Evolutionary conservation across 352 stramenopile genomes (phyloP), one percentile per base, ranked within the genome.

Genomic region (Pythium utonaiense): DNA sequence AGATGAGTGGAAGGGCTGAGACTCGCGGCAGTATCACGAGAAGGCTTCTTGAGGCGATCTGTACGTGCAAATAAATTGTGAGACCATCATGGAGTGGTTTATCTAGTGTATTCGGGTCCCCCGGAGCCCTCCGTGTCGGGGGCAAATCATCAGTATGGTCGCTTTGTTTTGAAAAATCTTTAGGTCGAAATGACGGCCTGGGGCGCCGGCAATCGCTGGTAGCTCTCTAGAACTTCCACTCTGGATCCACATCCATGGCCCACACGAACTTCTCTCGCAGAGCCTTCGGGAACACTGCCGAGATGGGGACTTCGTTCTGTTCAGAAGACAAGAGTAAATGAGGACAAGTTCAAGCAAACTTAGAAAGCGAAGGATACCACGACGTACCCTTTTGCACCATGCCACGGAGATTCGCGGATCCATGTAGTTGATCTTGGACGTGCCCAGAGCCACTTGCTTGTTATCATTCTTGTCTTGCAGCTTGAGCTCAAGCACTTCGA

Each of bases 391-490:
- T 75, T 99, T 99, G 83, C 96, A 99, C 96, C 96, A 99, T 38
- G 98, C 98, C 47, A 99, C 97, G 19, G 95, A 98, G 70, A 99
- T 99, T 57, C 98, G 91, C 21, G 98, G 98, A 77, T 99, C 98
- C 97, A 99, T 99, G 75, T 99, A 99, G 71, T 99, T 99, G 73
- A 99, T 97, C 83, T 99, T 99, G 63, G 95, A 99, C 62, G 98
- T 99, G 68, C 96, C 96, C 12, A 99, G 86, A 27, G 97, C 95
- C 6, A 98, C 94, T 65, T 99, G 96, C 71, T 99, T 99, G 79
- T 99, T 99, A 70, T 99, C 97, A 59, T 98, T 92, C 70, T 99
- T 99, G 78, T 99, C 96, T 64, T 98, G 95, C 34, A 99, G 75
- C 65, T 97, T 88, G 61, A 99, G 71, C 44, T 89, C 78, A 34